Evolutionary conservation across 805 yeast genomes (phyloP), one percentile per base, ranked within the genome.

Genomic region (Kregervanrija pseudodelftensis): DNA sequence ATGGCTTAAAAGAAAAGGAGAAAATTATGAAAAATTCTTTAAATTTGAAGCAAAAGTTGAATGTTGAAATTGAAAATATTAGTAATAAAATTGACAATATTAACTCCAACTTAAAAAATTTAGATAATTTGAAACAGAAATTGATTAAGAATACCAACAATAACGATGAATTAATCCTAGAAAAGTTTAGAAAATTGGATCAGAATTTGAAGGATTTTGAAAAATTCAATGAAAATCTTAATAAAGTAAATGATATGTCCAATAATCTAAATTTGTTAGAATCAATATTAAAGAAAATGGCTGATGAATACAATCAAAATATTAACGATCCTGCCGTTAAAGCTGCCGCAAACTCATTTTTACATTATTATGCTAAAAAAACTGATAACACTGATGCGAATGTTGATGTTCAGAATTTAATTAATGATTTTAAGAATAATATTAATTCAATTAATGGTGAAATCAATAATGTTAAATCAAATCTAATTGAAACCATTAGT

Each of bases 241-340:
- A 16, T 4, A 28, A 37, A 4, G 12, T 45, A 15, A 32, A 33
- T 11, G 39, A 11, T 14, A 34, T 40, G 17, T 8, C 36, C n/a
- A 11, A 22, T 8, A 36, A 44, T 13, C 11, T 45, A 1, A 36
- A 40, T 2, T 28, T 33, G n/a, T 59, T 83, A 46, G 82, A 78
- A 49, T 39, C 45, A 2, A 69, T 84, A 13, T 58, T 87, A 41
- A 60, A 63, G 2, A 63, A 64, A 5, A 67, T 90, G 64, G 60
- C 70, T 8, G 57, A 68, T 3, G 74, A 75, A n/a, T 89, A 85
- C 63, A 86, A 88, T 54, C 86, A 85, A 40, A 84, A 88, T 55
- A 78, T 88, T 65, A 88, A 90, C 58, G 96, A 90, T 63, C 77
- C 79, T 8, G 95, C 90, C 0, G 96, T 90, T 14, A 87, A 87